Conservation (phyloP, 108 stramenopile species). For the Epipyxis sp. region DNA sequence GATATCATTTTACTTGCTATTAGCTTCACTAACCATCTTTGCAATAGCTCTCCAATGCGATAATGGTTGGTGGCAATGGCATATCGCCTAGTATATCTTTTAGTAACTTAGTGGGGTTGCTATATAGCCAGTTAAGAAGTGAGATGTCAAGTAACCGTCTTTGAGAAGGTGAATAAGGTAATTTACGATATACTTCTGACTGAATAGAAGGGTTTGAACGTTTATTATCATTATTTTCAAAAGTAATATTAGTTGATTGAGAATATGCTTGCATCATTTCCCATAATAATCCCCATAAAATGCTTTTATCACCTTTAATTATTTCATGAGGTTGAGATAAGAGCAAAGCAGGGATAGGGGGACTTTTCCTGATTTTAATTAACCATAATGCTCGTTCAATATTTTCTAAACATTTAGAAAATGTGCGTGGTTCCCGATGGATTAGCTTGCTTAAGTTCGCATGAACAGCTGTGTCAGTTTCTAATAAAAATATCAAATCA, state of each 20-base stretch:
- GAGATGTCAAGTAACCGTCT: neutral
- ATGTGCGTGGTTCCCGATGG: neutral
- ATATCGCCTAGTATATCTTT: neutral
- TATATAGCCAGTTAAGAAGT: slow-evolving; percentile 26
- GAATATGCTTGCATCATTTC: neutral
- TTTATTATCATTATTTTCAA: too few species aligned
- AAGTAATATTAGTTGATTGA: too few species aligned
- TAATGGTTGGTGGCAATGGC: neutral
- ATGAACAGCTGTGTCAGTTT: neutral
- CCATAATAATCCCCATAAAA: slow-evolving; percentile 20
- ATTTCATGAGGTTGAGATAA: neutral
- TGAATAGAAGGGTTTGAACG: too few species aligned
- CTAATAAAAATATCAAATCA: slow-evolving; percentile 2
- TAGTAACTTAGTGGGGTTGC: neutral
- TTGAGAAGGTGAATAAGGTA: neutral
- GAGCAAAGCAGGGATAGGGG: neutral
- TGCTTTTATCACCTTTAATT: neutral
- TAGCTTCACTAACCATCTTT: slow-evolving; percentile 12
- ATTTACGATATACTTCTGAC: too few species aligned
- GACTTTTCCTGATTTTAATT: neutral
- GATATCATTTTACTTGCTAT: too few species aligned
- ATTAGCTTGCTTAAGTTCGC: neutral
- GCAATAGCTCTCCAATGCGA: neutral
- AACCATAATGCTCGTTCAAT: slow-evolving; percentile 6
- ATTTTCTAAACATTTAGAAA: neutral